Conservation (phyloP, 2,329 filamentous ascomycete species). For the Xylaria sp. region DNA sequence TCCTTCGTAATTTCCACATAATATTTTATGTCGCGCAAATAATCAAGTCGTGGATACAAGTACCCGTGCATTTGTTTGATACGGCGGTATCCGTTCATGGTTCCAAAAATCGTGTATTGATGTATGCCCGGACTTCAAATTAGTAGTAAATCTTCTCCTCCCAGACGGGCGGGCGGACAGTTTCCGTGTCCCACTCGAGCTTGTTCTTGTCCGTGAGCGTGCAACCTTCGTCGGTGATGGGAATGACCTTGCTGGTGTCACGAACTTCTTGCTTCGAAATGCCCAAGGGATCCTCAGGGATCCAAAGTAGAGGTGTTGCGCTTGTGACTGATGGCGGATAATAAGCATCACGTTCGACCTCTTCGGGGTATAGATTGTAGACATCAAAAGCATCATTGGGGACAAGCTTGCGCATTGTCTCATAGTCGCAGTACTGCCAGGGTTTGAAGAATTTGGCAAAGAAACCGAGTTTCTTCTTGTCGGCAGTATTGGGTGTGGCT, state of each 20-base stretch:
- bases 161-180: constrained; percentile 50
- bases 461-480: constrained; percentile 64
- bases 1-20: constrained; percentile 10
- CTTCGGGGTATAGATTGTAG: constrained; percentile 68
- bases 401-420: constrained; percentile 74
- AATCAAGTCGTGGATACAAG: background rate
- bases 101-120: background rate
- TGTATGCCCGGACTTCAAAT: constrained; percentile 6
- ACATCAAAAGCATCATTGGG: constrained; percentile 62
- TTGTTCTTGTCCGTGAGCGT: constrained; percentile 74
- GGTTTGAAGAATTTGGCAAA: constrained; percentile 79
- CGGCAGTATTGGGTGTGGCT: constrained; percentile 40
- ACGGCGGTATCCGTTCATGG: background rate
- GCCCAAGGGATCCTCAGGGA: constrained; percentile 78
- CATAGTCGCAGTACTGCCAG: constrained; percentile 79
- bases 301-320: constrained; percentile 79
- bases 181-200: constrained; percentile 50
- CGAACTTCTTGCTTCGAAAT: constrained; percentile 80
- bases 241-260: constrained; percentile 76
- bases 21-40: background rate
- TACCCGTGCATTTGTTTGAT: background rate
- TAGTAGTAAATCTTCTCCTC: constrained; percentile 52
- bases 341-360: constrained; percentile 75
- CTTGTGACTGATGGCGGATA: constrained; percentile 75
- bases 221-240: constrained; percentile 83